Evolutionary conservation across 225 moss, liverwort and hornwort genomes (phyloP).

Genomic region (Sphagnum contortum): DNA sequence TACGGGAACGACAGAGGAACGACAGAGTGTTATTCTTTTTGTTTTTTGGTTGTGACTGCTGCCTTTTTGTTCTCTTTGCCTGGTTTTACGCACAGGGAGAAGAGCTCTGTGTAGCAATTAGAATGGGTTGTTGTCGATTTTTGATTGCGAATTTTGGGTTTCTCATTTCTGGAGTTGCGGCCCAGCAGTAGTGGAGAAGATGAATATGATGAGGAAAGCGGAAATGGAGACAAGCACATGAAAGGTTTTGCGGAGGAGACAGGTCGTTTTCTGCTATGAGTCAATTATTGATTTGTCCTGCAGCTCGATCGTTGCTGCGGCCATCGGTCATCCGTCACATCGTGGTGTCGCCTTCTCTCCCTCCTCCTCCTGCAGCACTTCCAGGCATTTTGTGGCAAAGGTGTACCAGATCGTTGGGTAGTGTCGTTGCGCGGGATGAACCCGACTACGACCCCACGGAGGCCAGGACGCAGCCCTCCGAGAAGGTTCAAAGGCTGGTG

Average conservation of each 20-base stretch:
- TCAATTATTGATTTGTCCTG: constrained; percentile 39
- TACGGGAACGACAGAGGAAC: too few species aligned
- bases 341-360: constrained; percentile 9
- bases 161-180: too few species aligned
- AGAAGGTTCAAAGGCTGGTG: constrained; percentile 83
- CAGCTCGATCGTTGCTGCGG: constrained; percentile 20
- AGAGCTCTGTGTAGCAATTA: too few species aligned
- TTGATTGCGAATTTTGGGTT: too few species aligned
- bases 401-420: constrained; percentile 34
- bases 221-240: constrained; percentile 7
- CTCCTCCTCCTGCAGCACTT: constrained; percentile 6
- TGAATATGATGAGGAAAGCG: too few species aligned
- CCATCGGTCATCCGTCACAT: constrained; percentile 18
- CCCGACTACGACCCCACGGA: constrained; percentile 81
- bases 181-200: too few species aligned
- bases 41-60: too few species aligned
- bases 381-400: constrained; percentile 7
- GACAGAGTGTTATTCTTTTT: too few species aligned
- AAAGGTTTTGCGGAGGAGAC: background rate
- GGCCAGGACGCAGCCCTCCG: constrained; percentile 72
- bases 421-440: constrained; percentile 57
- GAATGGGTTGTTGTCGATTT: too few species aligned
- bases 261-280: constrained; percentile 23
- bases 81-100: too few species aligned
- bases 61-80: too few species aligned